A percentile compares a stretch with the other conserved stretches of the same genome.
These are phyloP conservation scores for Yamadazyma oceani DNA, from an alignment of 1,139 yeast species.

Conservation along the genomic window DNA sequence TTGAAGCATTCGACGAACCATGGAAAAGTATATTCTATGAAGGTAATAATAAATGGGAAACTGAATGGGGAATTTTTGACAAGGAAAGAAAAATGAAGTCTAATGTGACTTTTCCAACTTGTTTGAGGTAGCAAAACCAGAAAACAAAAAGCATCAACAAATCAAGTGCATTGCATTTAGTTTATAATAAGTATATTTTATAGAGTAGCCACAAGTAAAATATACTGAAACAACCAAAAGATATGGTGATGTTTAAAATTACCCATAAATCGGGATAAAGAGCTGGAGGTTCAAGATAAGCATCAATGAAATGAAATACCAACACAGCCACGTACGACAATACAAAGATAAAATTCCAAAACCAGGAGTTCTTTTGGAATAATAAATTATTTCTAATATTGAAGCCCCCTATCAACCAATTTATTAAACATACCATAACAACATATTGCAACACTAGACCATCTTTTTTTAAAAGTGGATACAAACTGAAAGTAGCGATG, in stretches of 20 bases:
- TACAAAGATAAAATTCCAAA: conserved; percentile 59
- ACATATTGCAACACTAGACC: conserved; percentile 70
- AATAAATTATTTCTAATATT: conserved; percentile 22
- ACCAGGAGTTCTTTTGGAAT: conserved; percentile 36
- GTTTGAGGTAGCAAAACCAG: conserved; percentile 3
- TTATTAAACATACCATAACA: conserved; percentile 61
- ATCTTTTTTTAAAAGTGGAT: conserved; percentile 83
- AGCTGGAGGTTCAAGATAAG: conserved; percentile 50
- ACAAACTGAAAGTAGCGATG: conserved; percentile 79
- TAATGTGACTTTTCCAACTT: conserved; percentile 13
- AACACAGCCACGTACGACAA: conserved; percentile 59
- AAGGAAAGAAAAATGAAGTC: conserved; percentile 33
- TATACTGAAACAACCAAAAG: conserved; percentile 71
- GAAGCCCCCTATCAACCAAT: conserved; percentile 79
- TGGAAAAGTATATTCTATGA: conserved; percentile 60
- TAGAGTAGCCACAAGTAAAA: conserved; percentile 79
- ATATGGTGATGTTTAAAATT: conserved; percentile 66
- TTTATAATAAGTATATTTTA: conserved; percentile 31
- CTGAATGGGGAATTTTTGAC: conserved; percentile 69
- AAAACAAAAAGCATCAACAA: not conserved
- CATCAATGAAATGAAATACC: conserved; percentile 56
- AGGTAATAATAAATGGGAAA: conserved; percentile 56
- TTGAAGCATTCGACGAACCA: conserved; percentile 75
- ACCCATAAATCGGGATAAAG: conserved; percentile 85
- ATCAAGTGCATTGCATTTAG: too few relatives aligned